Evolutionary conservation across 805 yeast genomes (phyloP).

Genomic region (Ogataea chonburiensis): DNA sequence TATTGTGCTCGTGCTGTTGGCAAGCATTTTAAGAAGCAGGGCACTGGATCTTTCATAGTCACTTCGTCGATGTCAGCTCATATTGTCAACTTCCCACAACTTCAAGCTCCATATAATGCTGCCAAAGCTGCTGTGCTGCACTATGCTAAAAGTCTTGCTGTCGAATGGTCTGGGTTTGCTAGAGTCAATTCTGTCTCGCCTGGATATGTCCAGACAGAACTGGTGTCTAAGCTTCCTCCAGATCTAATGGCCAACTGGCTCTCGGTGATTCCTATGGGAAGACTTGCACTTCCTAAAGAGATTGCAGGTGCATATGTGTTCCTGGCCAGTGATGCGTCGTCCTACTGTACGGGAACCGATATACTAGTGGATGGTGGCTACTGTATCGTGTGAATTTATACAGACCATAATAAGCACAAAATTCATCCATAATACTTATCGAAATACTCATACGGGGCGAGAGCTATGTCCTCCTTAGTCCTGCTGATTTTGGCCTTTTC

Average conservation of each 20-base stretch:
- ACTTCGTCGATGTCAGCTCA: conserved; percentile 91
- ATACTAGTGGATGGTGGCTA: conserved; percentile 80
- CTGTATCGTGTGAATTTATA: conserved; percentile 45
- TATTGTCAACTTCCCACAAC: conserved; percentile 82
- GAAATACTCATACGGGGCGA: conserved; percentile 25
- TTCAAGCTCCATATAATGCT: conserved; percentile 83
- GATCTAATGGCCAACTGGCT: conserved; percentile 51
- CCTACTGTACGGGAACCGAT: conserved; percentile 78
- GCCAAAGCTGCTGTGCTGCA: conserved; percentile 84
- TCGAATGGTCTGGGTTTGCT: conserved; percentile 90
- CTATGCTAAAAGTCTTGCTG: conserved; percentile 72
- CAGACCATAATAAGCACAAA: not conserved
- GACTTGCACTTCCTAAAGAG: conserved; percentile 73
- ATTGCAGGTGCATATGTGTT: conserved; percentile 77
- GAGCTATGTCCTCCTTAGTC: conserved; percentile 17
- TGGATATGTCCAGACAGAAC: conserved; percentile 79
- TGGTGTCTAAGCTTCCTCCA: conserved; percentile 48
- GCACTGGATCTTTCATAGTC: conserved; percentile 73
- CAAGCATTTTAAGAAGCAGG: conserved; percentile 66
- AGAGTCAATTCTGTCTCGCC: conserved; percentile 81
- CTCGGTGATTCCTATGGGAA: conserved; percentile 60
- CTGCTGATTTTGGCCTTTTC: conserved; percentile 22
- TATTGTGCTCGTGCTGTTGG: conserved; percentile 79
- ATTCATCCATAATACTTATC: conserved; percentile 7
- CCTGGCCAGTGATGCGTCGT: conserved; percentile 77